phyloP scores from a whole-genome alignment of 2,329 filamentous ascomycete species.

The Calcarisporium arbuscula region DNA sequence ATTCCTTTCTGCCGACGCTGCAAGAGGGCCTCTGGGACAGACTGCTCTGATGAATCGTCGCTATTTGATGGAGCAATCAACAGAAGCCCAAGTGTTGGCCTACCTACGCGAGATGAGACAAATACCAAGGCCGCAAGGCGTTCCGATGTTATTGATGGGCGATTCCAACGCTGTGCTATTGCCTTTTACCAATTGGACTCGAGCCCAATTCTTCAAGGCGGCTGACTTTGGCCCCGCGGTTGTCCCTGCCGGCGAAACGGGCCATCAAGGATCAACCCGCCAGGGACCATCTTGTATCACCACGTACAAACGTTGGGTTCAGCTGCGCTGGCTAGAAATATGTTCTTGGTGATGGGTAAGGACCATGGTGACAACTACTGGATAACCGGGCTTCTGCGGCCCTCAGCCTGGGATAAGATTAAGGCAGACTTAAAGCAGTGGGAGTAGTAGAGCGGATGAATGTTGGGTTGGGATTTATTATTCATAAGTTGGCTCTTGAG shows the following conservation, averaged over 20 bases:
- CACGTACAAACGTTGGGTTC: conserved; percentile 2
- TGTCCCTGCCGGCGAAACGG: not conserved
- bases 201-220: conserved; percentile 1
- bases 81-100: conserved; percentile 24
- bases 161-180: conserved; percentile 1
- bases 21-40: conserved; percentile 16
- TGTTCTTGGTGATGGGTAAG: conserved; percentile 6
- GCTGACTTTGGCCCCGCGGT: conserved; percentile 7
- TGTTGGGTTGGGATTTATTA: too few relatives aligned
- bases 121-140: conserved; percentile 14
- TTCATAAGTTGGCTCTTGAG: too few relatives aligned
- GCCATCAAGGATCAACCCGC: conserved; percentile 2
- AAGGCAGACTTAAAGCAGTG: conserved; percentile 3
- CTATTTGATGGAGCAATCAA: conserved; percentile 26
- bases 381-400: conserved; percentile 3
- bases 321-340: not conserved
- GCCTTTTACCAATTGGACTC: conserved; percentile 2
- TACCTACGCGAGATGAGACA: not conserved
- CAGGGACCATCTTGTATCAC: conserved; percentile 5
- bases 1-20: conserved; percentile 16
- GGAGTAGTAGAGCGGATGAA: too few relatives aligned
- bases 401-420: conserved; percentile 5
- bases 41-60: conserved; percentile 24
- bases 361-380: conserved; percentile 7
- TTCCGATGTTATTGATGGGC: not conserved